Evolutionary conservation across 768 basidiomycete species (phyloP).

Genomic region (Suillus alpinus): DNA sequence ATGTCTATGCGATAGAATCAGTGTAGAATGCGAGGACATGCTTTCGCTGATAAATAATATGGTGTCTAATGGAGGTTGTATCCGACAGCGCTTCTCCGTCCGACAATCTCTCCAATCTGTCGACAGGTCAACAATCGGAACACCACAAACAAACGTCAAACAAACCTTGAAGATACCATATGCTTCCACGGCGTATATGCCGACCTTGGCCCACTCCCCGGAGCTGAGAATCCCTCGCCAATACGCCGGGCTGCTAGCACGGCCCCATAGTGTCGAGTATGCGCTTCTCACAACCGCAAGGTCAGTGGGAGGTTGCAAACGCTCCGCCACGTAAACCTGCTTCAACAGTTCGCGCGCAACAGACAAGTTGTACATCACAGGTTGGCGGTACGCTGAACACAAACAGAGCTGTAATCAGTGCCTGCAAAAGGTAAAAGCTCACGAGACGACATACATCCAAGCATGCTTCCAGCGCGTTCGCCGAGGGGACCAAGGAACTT

Average conservation of each 20-base stretch:
- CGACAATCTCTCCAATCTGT: conserved; percentile 86
- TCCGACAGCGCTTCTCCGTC: conserved; percentile 75
- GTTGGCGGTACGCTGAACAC: conserved; percentile 65
- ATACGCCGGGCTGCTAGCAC: conserved; percentile 54
- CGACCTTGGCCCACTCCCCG: conserved; percentile 67
- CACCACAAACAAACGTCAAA: not conserved
- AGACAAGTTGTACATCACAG: conserved; percentile 73
- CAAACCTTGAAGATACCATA: conserved; percentile 87
- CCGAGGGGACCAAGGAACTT: conserved; percentile 48
- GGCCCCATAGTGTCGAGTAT: conserved; percentile 64
- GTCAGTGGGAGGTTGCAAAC: conserved; percentile 58
- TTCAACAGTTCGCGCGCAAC: conserved; percentile 75
- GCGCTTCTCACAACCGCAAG: conserved; percentile 50
- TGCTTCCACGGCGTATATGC: conserved; percentile 79
- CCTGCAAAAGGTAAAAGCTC: not conserved
- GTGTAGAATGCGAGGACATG: not conserved
- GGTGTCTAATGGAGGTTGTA: conserved; percentile 61
- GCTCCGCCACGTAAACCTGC: conserved; percentile 70
- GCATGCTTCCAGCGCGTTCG: conserved; percentile 53
- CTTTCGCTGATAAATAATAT: not conserved
- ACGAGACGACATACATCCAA: conserved; percentile 46
- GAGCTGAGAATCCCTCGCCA: conserved; percentile 57
- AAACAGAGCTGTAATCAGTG: not conserved
- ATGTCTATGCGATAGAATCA: conserved; percentile 1
- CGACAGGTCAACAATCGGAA: conserved; percentile 1